Base-by-base conservation (phyloP, 305 asterid species). In the Plantago rigida region DNA sequence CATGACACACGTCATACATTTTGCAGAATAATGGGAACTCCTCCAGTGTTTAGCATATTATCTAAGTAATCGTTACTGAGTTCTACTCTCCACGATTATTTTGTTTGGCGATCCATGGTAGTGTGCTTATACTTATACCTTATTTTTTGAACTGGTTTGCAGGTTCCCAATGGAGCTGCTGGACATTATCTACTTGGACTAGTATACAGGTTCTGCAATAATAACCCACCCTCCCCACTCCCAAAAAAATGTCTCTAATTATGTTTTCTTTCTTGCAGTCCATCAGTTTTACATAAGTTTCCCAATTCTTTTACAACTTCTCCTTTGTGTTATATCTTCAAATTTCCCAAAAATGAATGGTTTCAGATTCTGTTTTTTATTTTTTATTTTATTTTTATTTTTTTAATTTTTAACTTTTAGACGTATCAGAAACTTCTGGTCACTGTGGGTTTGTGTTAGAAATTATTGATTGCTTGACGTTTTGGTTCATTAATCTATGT, bases 131-230 rank as follows among this genome's bases (percentile, higher is more conserved):
- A 50, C 45, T 56, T 60, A 51, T 44, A 50, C 48, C 26, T 22
- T 22, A 1, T 22, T 53, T 60, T 53, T 53, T 59, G 62, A 34
- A 50, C 63, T 60, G 36, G 65, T 60, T 78, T 60, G 64, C 76
- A 87, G 96, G 93, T 92, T 74, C 99, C 99, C 22, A 92, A 88
- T 75, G 99, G 99, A 67, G 99, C 99, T 45, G 84, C 96, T 58
- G 97, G 99, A 47, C 99, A 92, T 73, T 92, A 79, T 71, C 99
- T 92, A 67, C 95, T 92, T 73, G 97, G 99, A 63, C 99, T 92
- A 69, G 78, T 92, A 64, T 88, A 84, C 86, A 91, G 98, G 98
- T 89, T 66, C 46, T 52, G 9, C 9, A 11, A 6, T 24, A 22
- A 11, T 52, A 9, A 22, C 36, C 13, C 0, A 22, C 10, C 5